Evolutionary conservation across 2,329 filamentous ascomycete species (phyloP), one percentile per base, ranked within the genome.

Genomic region (Verticillium dahliae): DNA sequence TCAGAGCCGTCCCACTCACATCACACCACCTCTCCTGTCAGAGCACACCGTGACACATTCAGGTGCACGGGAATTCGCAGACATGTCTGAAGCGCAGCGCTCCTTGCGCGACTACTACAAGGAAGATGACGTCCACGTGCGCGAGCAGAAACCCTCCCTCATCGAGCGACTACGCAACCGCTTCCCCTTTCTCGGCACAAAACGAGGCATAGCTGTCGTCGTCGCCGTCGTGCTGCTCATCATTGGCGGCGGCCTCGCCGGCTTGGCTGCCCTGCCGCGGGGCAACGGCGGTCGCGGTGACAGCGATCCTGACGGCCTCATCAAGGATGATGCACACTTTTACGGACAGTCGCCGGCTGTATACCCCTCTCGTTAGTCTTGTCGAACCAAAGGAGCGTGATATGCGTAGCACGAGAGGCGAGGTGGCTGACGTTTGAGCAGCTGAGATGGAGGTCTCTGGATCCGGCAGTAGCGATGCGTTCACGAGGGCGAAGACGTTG

Each of bases 401-500:
- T 50, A 50, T 15, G 18, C 18, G 18, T 22, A 22, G 18, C 18
- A 50, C 61, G 33, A 59, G 62, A 55, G 35, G 11, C 35, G 18
- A 22, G 18, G 18, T 22, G 60, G 56, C 56, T 61, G 34, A 37
- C 58, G 22, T 18, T 5, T 56, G 5, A 6, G 22, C 58, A 82
- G 80, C 81, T n/a, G 69, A 76, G 37, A 75, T 87, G 78, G 80
- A 73, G 65, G 88, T 15, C 74, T 80, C 5, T 89, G 86, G 10
- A 77, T 84, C 50, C 95, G 91, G 91, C 18, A 22, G 18, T 22
- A 79, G 79, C 3, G 79, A 81, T 15, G 86, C 90, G 5, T 88
- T 90, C 67, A 73, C 76, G 22, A 90, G 88, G 70, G 91, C 91
- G 0, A 80, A 81, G 62, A 80, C 80, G 1, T 85, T 95, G 67